Evolutionary conservation across 345 rosid genomes (phyloP).

Genomic region (Pistacia atlantica): DNA sequence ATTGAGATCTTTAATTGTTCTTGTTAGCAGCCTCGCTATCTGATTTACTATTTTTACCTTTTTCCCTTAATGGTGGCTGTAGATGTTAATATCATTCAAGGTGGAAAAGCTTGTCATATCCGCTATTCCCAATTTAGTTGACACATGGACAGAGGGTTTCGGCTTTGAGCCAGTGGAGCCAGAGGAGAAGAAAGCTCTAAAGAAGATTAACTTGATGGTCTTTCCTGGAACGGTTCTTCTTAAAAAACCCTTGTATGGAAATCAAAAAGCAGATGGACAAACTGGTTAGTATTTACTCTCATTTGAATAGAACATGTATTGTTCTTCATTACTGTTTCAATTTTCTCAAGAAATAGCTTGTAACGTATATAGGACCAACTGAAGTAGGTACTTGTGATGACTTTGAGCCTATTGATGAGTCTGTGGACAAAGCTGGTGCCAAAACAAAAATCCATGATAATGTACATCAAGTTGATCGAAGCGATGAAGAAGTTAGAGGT

Average conservation of each 20-base stretch:
- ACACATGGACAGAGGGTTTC: slow-evolving; percentile 89
- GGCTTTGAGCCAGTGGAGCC: slow-evolving; percentile 63
- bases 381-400: not conserved
- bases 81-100: slow-evolving; percentile 75
- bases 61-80: slow-evolving; percentile 25
- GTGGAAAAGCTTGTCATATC: slow-evolving; percentile 89
- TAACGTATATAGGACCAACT: not conserved
- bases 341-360: not conserved
- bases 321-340: slow-evolving; percentile 1
- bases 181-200: slow-evolving; percentile 60
- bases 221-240: slow-evolving; percentile 81
- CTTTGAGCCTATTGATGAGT: not conserved
- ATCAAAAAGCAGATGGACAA: slow-evolving; percentile 28
- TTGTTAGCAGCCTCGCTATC: not conserved
- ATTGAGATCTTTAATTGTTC: not conserved
- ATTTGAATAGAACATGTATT: not conserved
- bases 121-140: slow-evolving; percentile 78
- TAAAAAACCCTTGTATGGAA: slow-evolving; percentile 50
- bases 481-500: slow-evolving; percentile 16
- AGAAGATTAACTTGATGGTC: slow-evolving; percentile 75
- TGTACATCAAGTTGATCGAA: slow-evolving; percentile 10
- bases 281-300: slow-evolving; percentile 34
- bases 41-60: not conserved
- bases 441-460: slow-evolving; percentile 9
- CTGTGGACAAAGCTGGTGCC: not conserved